Evolutionary conservation across 2,329 filamentous ascomycete genomes (phyloP), one percentile per base, ranked within the genome.

Genomic region (Raffaelea ambrosiae): DNA sequence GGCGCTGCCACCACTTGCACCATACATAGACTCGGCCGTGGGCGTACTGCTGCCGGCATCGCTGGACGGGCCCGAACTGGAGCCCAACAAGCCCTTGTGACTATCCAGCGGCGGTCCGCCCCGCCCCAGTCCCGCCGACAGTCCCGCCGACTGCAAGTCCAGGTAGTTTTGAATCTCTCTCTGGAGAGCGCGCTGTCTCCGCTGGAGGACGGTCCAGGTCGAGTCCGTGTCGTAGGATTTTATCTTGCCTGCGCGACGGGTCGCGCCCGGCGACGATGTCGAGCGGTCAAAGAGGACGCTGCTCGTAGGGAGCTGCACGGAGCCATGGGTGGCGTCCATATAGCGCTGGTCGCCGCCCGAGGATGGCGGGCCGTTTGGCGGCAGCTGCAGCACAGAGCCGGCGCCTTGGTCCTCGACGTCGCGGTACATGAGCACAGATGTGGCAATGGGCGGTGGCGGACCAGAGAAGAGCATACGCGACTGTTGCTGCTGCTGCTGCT

Each of bases 361-460:
- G n/a, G n/a, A n/a, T n/a, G n/a, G n/a, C n/a, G n/a, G n/a, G n/a
- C n/a, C n/a, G n/a, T n/a, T n/a, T n/a, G n/a, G n/a, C n/a, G n/a
- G n/a, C n/a, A n/a, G n/a, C n/a, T n/a, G n/a, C n/a, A n/a, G n/a
- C n/a, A n/a, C n/a, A n/a, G n/a, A n/a, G n/a, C n/a, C n/a, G n/a
- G n/a, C n/a, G 16, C 38, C 33, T 13, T 49, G 48, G 7, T 60
- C 61, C 36, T 63, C 62, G 20, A 59, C 58, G 16, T 65, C 61
- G 19, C 59, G 53, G 48, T 63, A 62, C 3, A 70, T 47, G 19
- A 70, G 49, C 3, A 66, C 61, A 0, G 73, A 74, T 5, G 61
- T 54, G 2, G 70, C 66, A 48, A 77, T 76, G 4, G 74, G 74
- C 1, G 74, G 72, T 0, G 74, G 74, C 0, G 74, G 73, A 1